phyloP scores from a whole-genome alignment of 805 yeast species.

The Lipomyces oligophaga region DNA sequence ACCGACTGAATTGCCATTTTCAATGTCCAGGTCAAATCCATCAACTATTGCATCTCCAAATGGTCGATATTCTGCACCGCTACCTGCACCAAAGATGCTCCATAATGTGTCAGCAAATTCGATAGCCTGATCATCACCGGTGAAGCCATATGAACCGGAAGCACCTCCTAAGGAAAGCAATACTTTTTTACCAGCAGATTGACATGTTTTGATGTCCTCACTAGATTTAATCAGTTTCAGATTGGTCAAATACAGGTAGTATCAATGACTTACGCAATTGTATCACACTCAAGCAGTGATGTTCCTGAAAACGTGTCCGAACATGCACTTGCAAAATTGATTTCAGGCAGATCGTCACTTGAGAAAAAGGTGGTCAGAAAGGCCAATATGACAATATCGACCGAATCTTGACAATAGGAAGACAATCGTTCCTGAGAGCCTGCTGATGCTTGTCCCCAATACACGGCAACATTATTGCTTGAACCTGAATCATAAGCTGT shows the following conservation, averaged over 20 bases:
- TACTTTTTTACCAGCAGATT: slow-evolving; percentile 64
- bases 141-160: slow-evolving; percentile 50
- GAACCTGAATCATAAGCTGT: slow-evolving; percentile 34
- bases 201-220: slow-evolving; percentile 68
- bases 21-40: slow-evolving; percentile 67
- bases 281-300: slow-evolving; percentile 44
- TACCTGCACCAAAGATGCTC: slow-evolving; percentile 50
- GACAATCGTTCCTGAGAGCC: slow-evolving; percentile 42
- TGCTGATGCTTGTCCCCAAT: slow-evolving; percentile 82
- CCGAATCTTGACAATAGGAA: slow-evolving; percentile 61
- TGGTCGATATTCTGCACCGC: slow-evolving; percentile 35
- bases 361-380: slow-evolving; percentile 60
- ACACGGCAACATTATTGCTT: slow-evolving; percentile 63
- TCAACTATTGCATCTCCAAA: slow-evolving; percentile 58
- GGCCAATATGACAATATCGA: slow-evolving; percentile 63
- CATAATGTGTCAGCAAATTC: slow-evolving; percentile 44
- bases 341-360: slow-evolving; percentile 36
- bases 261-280: slow-evolving; percentile 40
- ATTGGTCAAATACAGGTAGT: too few relatives aligned
- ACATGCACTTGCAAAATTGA: slow-evolving; percentile 59
- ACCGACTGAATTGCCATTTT: slow-evolving; percentile 49
- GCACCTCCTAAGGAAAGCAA: slow-evolving; percentile 62
- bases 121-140: slow-evolving; percentile 45
- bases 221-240: slow-evolving; percentile 9
- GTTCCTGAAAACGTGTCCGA: slow-evolving; percentile 33